Base-by-base conservation (phyloP, 257 asterid genomes). In the Lithospermum erythrorhizon region DNA sequence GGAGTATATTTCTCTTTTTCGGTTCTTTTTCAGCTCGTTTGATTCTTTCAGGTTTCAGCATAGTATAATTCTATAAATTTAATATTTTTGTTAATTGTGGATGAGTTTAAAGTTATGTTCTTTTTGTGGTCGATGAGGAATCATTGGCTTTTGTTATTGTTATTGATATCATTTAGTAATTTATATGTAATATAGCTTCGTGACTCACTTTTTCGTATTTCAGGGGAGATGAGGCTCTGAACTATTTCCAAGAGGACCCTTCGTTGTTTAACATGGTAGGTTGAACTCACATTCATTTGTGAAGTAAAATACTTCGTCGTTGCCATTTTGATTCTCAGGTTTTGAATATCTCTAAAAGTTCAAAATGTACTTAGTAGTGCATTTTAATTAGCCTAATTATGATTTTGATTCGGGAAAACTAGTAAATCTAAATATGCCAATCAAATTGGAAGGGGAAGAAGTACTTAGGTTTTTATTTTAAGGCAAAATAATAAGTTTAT, bases 211-310 rank as follows among this genome's bases (percentile, higher is more conserved):
- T 68, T 35, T 14, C 55, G 11, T 53, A 53, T n/a, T 25, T 22
- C 87, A 90, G 97, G 21, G 96, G 96, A 70, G 83, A 83, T 41
- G 94, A 87, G 66, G 97, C 97, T 2, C 78, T 90, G 32, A 56
- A 77, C 62, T 90, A 87, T 80, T 90, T 90, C 68, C 70, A 78
- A 65, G 87, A 85, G 71, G 89, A 90, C 48, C 96, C 95, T 1
- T 71, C 87, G 14, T 75, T 90, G 78, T 90, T 90, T 76, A 74
- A 83, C 59, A 78, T 90, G 90, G 97, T 90, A 78, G 89, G 19
- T 68, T 41, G 48, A 10, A 13, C 32, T 53, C 37, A 2, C n/a
- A 24, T 48, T 16, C 6, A 41, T 41, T 41, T 13, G 49, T 41
- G 49, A 11, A 41, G 49, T 41, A 41, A 13, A 3, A 41, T 41